Percentiles rank a stretch among this genome's conserved stretches.
Conservation (phyloP, 306 rosid genomes). For the Abrus precatorius region DNA sequence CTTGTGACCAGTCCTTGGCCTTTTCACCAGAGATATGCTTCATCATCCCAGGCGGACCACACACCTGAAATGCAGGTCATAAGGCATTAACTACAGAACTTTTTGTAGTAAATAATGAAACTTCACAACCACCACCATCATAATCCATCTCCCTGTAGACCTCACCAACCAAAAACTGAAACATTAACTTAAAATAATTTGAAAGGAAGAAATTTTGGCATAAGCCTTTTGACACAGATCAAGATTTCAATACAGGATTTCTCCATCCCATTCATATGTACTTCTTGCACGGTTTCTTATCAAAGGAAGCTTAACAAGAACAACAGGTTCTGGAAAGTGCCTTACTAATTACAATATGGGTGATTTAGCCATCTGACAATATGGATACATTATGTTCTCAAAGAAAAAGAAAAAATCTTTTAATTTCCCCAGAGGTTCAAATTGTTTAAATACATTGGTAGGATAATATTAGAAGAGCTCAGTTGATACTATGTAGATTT, state of each 20-base stretch:
- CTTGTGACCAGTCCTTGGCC: slow-evolving; percentile 89
- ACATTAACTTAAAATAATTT: slow-evolving; percentile 19
- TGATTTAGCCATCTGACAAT: not conserved
- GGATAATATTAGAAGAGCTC: not conserved
- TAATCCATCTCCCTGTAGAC: slow-evolving; percentile 15
- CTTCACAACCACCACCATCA: slow-evolving; percentile 7
- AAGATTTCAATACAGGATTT: slow-evolving; percentile 13
- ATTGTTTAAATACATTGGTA: slow-evolving; percentile 1
- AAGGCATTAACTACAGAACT: slow-evolving; percentile 11
- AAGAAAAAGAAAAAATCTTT: not conserved
- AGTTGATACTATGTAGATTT: slow-evolving; percentile 5
- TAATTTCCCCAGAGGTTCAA: slow-evolving; percentile 33
- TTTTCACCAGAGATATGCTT: slow-evolving; percentile 88
- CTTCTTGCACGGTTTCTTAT: slow-evolving; percentile 6
- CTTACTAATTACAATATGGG: not conserved
- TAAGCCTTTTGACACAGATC: not conserved
- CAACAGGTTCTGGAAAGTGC: slow-evolving; percentile 18
- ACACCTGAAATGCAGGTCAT: slow-evolving; percentile 68
- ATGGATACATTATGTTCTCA: slow-evolving; percentile 16
- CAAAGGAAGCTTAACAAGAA: not conserved
- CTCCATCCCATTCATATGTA: slow-evolving; percentile 18
- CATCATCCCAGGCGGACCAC: slow-evolving; percentile 99
- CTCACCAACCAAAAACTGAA: slow-evolving; percentile 31
- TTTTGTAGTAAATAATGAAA: not conserved
- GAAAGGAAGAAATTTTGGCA: slow-evolving; percentile 23